A percentile compares a stretch with the other conserved stretches of the same genome.
Conservation (phyloP, 202 grass and related monocot genomes). For the Saccharum hybrid region DNA sequence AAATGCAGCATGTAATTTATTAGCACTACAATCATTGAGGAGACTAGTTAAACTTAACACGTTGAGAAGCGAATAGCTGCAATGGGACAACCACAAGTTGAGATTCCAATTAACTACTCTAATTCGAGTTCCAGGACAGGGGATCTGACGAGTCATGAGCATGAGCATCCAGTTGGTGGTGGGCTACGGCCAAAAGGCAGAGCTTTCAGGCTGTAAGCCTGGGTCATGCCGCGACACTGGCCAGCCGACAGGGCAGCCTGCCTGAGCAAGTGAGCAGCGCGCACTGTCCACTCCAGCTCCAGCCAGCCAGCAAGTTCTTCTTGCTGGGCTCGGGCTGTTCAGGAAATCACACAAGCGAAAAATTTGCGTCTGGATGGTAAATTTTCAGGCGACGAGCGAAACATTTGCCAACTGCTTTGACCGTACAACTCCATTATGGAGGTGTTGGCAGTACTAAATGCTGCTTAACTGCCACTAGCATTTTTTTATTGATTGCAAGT, state of each 20-base stretch:
- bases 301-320: neutral
- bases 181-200: conserved; percentile 39
- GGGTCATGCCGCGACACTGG: neutral
- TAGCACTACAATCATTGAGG: neutral
- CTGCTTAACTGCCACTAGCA: conserved; percentile 34
- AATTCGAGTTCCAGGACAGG: neutral
- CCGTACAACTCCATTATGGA: conserved; percentile 1
- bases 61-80: conserved; percentile 3
- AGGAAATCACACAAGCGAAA: neutral
- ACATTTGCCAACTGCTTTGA: conserved; percentile 1
- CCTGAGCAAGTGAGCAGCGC: neutral
- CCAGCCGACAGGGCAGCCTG: conserved; percentile 26
- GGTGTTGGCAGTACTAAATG: conserved; percentile 22
- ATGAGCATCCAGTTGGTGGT: conserved; percentile 43
- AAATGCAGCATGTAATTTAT: neutral
- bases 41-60: neutral
- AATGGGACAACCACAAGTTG: conserved; percentile 20
- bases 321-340: neutral
- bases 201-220: conserved; percentile 44
- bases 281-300: neutral
- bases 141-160: conserved; percentile 45
- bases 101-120: conserved; percentile 39
- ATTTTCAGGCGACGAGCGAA: neutral
- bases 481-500: conserved; percentile 15
- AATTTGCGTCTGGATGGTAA: neutral